Evolutionary conservation across 768 basidiomycete species (phyloP), one percentile per base, ranked within the genome.

Genomic region (Calocera viscosa): DNA sequence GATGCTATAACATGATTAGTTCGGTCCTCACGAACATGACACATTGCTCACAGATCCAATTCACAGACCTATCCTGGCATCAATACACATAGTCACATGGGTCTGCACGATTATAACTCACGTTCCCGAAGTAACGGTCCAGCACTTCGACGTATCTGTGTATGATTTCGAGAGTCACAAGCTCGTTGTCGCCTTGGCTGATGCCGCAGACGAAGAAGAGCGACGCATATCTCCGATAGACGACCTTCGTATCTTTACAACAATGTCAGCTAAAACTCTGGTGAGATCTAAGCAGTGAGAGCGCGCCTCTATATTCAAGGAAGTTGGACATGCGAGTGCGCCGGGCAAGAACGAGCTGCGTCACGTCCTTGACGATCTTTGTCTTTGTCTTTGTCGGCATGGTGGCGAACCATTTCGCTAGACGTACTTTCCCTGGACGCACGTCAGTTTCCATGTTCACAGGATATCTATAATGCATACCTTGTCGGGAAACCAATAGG

Each of bases 351-450:
- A 97, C 93, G 38, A 96, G 83, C 76, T 94, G 91, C 1, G 93
- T 94, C 33, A 97, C 89, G 74, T 98, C 95, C 78, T 92, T 94
- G 70, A 96, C 87, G 73, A 95, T 93, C 83, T 94, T 95, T 66
- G 83, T 82, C 76, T 92, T 94, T 38, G 80, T 79, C 76, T 93
- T 91, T 24, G 86, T 80, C 33, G 89, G 80, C 76, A 94, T 81
- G 0, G 95, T 90, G 22, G 84, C 82, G 75, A 91, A 98, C 95
- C 95, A 98, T 82, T 98, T 98, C 33, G 93, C 86, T 39, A 97
- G 84, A 65, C 95, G 86, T 64, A 97, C 84, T 79, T 95, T 95
- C 71, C 94, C 92, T 94, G 71, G 24, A 28, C 69, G 38, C 68
- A 26, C 65, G 33, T 49, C 47, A 28, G 38, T 53, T n/a, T 47